A percentile compares a stretch with the other conserved stretches of the same genome.
Conservation (phyloP, 805 yeast species). For the Saturnispora saitoi region DNA sequence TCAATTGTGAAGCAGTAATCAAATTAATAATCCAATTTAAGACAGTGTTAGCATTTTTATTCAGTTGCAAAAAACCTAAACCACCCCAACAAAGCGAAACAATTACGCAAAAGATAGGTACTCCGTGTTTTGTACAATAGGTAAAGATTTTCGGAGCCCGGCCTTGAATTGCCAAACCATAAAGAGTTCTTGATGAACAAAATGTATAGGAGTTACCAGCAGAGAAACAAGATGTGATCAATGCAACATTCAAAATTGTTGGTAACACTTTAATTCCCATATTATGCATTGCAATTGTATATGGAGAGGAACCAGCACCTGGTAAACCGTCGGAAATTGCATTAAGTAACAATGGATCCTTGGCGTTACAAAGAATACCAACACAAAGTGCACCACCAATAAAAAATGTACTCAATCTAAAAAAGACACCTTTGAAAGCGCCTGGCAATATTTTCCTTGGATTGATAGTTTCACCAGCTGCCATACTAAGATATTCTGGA, state of each 20-base stretch:
- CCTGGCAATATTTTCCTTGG: conserved; percentile 38
- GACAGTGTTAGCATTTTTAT: conserved; percentile 52
- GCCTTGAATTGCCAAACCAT: conserved; percentile 62
- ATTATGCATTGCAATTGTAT: conserved; percentile 68
- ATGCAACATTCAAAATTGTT: conserved; percentile 64
- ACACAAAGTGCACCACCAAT: conserved; percentile 42
- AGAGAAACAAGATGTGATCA: conserved; percentile 66
- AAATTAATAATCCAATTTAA: conserved; percentile 66
- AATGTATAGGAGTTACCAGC: conserved; percentile 77
- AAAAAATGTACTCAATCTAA: conserved; percentile 35
- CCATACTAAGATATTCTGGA: conserved; percentile 39
- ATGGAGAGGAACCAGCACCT: conserved; percentile 56
- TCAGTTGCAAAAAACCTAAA: conserved; percentile 57
- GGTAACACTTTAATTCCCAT: conserved; percentile 60
- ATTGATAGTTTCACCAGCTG: conserved; percentile 38
- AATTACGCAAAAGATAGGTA: conserved; percentile 57
- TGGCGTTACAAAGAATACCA: conserved; percentile 36
- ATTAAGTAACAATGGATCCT: conserved; percentile 30
- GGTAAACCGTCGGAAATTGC: conserved; percentile 30
- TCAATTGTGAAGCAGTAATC: conserved; percentile 61
- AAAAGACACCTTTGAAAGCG: conserved; percentile 39
- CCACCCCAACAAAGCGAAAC: conserved; percentile 54
- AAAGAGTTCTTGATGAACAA: conserved; percentile 57
- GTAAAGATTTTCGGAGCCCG: conserved; percentile 63
- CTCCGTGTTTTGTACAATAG: conserved; percentile 58